Percentiles rank a stretch among this genome's conserved stretches.
These are phyloP conservation scores for Fagus sylvatica DNA, from an alignment of 306 rosid species.

Conservation along the genomic window DNA sequence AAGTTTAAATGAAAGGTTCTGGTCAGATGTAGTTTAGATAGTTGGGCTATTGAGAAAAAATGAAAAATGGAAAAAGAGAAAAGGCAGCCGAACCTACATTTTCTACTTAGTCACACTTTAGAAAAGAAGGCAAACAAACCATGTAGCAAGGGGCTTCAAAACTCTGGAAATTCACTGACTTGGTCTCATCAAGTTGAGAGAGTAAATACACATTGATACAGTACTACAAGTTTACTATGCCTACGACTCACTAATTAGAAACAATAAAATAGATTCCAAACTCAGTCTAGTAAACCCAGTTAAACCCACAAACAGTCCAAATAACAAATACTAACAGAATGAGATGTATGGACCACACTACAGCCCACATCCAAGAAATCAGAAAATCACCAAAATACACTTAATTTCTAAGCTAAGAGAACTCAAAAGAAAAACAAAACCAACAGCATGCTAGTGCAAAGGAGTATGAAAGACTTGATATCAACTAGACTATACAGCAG, in stretches of 20 bases:
- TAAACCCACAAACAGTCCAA: too few species aligned
- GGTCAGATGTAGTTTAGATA: neutral
- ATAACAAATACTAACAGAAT: too few species aligned
- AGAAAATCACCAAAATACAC: neutral
- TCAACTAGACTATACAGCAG: neutral
- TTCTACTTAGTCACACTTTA: neutral
- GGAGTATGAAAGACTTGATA: neutral
- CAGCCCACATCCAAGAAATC: neutral
- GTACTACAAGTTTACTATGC: too few species aligned
- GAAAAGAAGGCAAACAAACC: neutral
- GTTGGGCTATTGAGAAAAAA: neutral
- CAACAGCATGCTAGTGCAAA: neutral
- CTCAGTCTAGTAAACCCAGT: too few species aligned
- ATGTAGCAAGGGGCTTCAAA: neutral
- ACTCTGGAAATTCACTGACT: neutral
- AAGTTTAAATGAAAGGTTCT: neutral
- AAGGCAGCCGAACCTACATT: neutral
- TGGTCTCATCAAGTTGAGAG: neutral
- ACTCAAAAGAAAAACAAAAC: neutral
- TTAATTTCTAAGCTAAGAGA: neutral
- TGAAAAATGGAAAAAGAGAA: neutral
- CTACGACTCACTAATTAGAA: neutral
- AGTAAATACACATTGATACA: neutral
- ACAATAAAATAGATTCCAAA: neutral
- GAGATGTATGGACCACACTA: neutral